phyloP scores from a whole-genome alignment of 192 early-diverging fungal genomes.

The Podila horticola region DNA sequence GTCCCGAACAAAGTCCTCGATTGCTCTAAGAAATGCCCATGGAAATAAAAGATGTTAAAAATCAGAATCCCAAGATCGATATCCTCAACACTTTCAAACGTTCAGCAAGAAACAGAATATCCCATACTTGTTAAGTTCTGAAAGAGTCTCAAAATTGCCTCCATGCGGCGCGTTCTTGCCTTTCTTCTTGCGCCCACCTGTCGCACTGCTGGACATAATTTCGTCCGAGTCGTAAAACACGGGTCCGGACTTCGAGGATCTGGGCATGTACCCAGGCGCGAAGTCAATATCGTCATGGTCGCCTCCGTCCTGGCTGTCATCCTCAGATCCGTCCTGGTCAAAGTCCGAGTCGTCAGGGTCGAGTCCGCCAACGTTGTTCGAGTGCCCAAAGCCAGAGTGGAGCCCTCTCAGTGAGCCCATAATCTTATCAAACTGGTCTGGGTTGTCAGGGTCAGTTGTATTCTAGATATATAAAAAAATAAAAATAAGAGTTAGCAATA shows the following conservation, averaged over 20 bases:
- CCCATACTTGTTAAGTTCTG: constrained; percentile 12
- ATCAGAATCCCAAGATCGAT: neutral
- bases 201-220: neutral
- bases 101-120: neutral
- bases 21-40: constrained; percentile 4
- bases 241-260: neutral
- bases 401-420: constrained; percentile 5
- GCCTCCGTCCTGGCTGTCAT: constrained; percentile 15
- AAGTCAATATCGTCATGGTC: constrained; percentile 23
- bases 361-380: constrained; percentile 25
- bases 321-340: constrained; percentile 12
- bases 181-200: neutral
- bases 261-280: neutral
- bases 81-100: neutral
- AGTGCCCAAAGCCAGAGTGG: constrained; percentile 16
- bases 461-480: constrained; percentile 28
- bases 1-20: constrained; percentile 18
- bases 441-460: constrained; percentile 23
- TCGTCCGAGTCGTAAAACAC: neutral
- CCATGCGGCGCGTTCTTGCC: constrained; percentile 5
- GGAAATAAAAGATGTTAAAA: neutral
- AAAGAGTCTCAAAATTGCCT: constrained; percentile 6
- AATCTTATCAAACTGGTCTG: constrained; percentile 4
- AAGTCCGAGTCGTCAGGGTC: constrained; percentile 29
- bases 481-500: neutral